A percentile compares a stretch with the other conserved stretches of the same genome.
Evolutionary conservation across 1,284 basidiomycete species (phyloP).

Genomic region (Apiotrichum porosum): DNA sequence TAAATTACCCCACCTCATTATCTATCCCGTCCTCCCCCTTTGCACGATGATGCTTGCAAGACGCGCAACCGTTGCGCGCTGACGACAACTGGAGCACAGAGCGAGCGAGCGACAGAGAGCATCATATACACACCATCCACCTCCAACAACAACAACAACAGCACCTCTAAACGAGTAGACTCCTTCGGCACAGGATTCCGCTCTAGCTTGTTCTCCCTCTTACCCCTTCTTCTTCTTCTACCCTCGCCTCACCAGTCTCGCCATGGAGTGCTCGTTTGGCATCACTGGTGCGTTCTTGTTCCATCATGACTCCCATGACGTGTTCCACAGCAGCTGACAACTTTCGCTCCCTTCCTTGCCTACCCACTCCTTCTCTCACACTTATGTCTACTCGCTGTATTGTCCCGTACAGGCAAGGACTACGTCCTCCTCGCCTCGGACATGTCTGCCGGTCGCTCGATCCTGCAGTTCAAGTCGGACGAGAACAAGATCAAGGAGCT

Average conservation of each 20-base stretch:
- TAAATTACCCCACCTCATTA: too few relatives aligned
- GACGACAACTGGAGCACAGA: constrained; percentile 2
- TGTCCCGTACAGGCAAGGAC: constrained; percentile 66
- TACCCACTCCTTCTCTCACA: too few relatives aligned
- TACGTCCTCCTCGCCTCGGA: constrained; percentile 89
- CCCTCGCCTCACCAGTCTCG: neutral
- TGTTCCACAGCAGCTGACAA: neutral
- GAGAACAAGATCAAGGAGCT: constrained; percentile 96
- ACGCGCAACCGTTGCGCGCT: constrained; percentile 9
- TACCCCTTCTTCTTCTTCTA: neutral
- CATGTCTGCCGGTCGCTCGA: constrained; percentile 77
- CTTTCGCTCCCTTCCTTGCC: neutral
- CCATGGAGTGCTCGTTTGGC: constrained; percentile 53
- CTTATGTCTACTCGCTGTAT: neutral
- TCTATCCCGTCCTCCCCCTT: neutral
- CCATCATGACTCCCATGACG: too few relatives aligned
- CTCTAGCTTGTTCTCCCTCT: neutral
- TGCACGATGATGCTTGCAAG: neutral
- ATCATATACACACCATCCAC: neutral
- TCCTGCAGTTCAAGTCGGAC: constrained; percentile 96
- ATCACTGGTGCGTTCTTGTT: constrained; percentile 43
- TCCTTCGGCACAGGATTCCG: neutral
- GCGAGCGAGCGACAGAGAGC: too few relatives aligned
- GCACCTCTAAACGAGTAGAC: too few relatives aligned
- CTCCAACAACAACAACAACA: neutral